Conservation (phyloP, 1,139 yeast species). For the Cylindricascospora bacillispora region DNA sequence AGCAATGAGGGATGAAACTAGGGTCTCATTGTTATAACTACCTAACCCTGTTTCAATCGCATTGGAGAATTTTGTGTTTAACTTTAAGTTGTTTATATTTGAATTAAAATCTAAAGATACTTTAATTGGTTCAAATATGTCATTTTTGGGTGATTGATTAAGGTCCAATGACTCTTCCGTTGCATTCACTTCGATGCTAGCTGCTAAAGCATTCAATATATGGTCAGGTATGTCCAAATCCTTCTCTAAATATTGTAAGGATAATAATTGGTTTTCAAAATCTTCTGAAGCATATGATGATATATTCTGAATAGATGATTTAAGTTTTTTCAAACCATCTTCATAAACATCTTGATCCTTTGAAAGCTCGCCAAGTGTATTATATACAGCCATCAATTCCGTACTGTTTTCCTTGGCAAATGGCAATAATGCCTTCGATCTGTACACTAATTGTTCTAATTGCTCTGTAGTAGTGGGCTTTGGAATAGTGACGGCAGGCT, state of each 20-base stretch:
- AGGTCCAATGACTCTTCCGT: not conserved
- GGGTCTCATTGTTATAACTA: constrained; percentile 34
- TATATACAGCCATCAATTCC: constrained; percentile 27
- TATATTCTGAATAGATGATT: constrained; percentile 14
- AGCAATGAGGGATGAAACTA: constrained; percentile 45
- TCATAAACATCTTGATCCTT: constrained; percentile 28
- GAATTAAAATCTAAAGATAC: constrained; percentile 23
- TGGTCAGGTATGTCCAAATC: constrained; percentile 63
- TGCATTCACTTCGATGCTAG: constrained; percentile 4
- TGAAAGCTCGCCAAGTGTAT: constrained; percentile 24
- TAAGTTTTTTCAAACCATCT: constrained; percentile 23
- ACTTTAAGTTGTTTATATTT: constrained; percentile 26
- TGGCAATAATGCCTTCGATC: constrained; percentile 22
- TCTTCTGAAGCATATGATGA: constrained; percentile 35
- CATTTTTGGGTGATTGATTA: not conserved
- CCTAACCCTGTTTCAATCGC: constrained; percentile 21
- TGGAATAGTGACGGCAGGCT: constrained; percentile 10
- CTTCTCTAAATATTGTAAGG: constrained; percentile 63
- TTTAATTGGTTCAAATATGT: constrained; percentile 18
- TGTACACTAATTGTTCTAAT: constrained; percentile 21
- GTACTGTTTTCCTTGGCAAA: constrained; percentile 15
- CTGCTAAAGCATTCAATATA: constrained; percentile 24
- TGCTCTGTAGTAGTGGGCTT: constrained; percentile 18
- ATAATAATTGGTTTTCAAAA: constrained; percentile 56
- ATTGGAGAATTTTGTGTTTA: constrained; percentile 25